These are phyloP conservation scores for Kluyveromyces sp. DNA, from an alignment of 1,139 yeast genomes.

Conservation along the genomic window DNA sequence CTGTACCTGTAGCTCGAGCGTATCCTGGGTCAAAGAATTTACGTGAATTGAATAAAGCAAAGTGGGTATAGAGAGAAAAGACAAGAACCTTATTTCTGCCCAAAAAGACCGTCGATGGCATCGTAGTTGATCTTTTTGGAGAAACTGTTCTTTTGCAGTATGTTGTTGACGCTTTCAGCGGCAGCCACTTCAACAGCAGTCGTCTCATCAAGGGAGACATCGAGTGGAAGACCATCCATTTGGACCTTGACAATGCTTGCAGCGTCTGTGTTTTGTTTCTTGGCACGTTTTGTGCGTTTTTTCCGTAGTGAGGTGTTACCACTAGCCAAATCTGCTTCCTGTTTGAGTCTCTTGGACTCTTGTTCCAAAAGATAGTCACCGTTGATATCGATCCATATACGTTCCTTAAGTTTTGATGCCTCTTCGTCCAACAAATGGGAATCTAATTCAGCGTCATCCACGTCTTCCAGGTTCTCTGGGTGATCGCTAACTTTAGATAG, in stretches of 20 bases:
- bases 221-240: slow-evolving; percentile 7
- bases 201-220: slow-evolving; percentile 11
- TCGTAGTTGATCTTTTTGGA: slow-evolving; percentile 85
- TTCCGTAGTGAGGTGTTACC: slow-evolving; percentile 59
- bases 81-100: slow-evolving; percentile 7
- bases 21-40: too few species aligned
- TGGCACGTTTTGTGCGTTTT: slow-evolving; percentile 36
- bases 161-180: slow-evolving; percentile 58
- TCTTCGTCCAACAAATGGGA: slow-evolving; percentile 52
- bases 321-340: slow-evolving; percentile 77
- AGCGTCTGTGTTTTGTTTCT: slow-evolving; percentile 22
- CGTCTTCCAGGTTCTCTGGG: slow-evolving; percentile 59
- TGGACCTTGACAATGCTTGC: slow-evolving; percentile 18
- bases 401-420: slow-evolving; percentile 63
- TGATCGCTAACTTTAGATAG: slow-evolving; percentile 51
- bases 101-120: slow-evolving; percentile 61
- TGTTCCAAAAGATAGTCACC: slow-evolving; percentile 80
- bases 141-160: slow-evolving; percentile 61
- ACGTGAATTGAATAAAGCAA: too few species aligned
- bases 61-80: neutral
- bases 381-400: slow-evolving; percentile 83
- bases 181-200: slow-evolving; percentile 49
- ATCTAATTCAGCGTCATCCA: slow-evolving; percentile 74
- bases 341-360: slow-evolving; percentile 74
- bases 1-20: too few species aligned